Base-by-base conservation (phyloP, 768 basidiomycete genomes). In the Termitomyces titanicus region DNA sequence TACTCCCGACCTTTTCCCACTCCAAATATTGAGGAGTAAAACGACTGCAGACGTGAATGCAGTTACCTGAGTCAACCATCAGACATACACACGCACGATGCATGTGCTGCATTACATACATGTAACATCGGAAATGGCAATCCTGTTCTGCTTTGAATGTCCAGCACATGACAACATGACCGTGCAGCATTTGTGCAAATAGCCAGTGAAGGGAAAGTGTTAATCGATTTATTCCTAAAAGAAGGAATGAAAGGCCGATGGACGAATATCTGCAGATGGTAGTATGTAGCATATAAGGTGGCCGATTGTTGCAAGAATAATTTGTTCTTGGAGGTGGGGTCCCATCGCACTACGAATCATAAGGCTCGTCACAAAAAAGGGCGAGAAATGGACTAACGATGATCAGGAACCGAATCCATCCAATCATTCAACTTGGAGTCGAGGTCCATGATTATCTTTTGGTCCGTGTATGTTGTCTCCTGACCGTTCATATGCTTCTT, bases 111-210 rank as follows among this genome's bases (percentile, higher is more conserved):
- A 0, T 33, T 45, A 59, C 64, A 7, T 61, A 77, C 79, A 67
- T 76, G 74, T 33, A 74, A 37, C 6, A 66, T 61, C 5, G 73
- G 68, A 42, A 74, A 47, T 3, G 74, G 74, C 34, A 73, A 56
- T 5, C 69, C 64, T 11, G 72, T 67, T 55, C 64, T 68, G 46
- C 76, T 70, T 58, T 74, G 72, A 49, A 71, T 58, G 70, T 92
- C 89, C 18, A 88, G 67, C 27, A 94, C 79, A 64, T 87, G 88
- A 37, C 80, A 81, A 55, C 81, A 86, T 1, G 88, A 89, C 8
- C 89, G 76, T 2, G 92, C 88, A 0, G 92, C 85, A 57, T 92
- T 93, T n/a, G 86, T 84, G 67, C 91, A 93, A 51, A 94, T 92
- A 0, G 89, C 88, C 31, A 93, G 74, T 0, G 90, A 63, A 72